Conservation (phyloP, 2,329 filamentous ascomycete species). For the Orbilia ellipsospora region DNA sequence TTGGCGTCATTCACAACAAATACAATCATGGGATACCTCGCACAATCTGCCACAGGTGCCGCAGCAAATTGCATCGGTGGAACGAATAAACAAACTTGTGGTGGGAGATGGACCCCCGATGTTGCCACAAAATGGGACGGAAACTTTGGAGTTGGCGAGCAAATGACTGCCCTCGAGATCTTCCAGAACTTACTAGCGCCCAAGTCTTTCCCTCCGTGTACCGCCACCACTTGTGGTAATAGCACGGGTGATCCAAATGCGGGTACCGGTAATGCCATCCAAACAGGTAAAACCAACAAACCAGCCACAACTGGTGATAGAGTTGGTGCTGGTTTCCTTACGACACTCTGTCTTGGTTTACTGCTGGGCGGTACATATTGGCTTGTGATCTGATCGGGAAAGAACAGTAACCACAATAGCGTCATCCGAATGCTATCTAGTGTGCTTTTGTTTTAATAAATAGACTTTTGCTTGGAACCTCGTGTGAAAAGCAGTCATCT, state of each 20-base stretch:
- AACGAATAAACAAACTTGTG: slow-evolving; percentile 70
- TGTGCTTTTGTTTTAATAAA: too few relatives aligned
- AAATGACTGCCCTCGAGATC: slow-evolving; percentile 76
- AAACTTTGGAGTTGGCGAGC: slow-evolving; percentile 73
- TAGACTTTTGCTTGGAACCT: too few relatives aligned
- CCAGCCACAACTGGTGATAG: slow-evolving; percentile 71
- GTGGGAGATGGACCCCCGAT: slow-evolving; percentile 69
- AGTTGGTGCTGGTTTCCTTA: slow-evolving; percentile 76
- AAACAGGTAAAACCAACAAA: slow-evolving; percentile 60
- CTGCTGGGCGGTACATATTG: slow-evolving; percentile 70
- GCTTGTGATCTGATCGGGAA: slow-evolving; percentile 63
- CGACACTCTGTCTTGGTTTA: slow-evolving; percentile 68
- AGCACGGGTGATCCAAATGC: slow-evolving; percentile 64
- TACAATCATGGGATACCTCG: slow-evolving; percentile 70
- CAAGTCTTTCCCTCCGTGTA: slow-evolving; percentile 64
- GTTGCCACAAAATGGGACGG: slow-evolving; percentile 67
- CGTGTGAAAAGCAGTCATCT: too few relatives aligned
- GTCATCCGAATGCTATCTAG: too few relatives aligned
- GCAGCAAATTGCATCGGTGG: slow-evolving; percentile 73
- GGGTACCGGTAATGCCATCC: slow-evolving; percentile 62
- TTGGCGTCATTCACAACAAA: slow-evolving; percentile 71
- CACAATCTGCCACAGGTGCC: slow-evolving; percentile 70
- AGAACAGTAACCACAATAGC: not conserved
- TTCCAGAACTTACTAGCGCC: slow-evolving; percentile 72
- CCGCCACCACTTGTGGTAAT: slow-evolving; percentile 70